Conservation (phyloP, 257 asterid species). For the Solanum pennellii region DNA sequence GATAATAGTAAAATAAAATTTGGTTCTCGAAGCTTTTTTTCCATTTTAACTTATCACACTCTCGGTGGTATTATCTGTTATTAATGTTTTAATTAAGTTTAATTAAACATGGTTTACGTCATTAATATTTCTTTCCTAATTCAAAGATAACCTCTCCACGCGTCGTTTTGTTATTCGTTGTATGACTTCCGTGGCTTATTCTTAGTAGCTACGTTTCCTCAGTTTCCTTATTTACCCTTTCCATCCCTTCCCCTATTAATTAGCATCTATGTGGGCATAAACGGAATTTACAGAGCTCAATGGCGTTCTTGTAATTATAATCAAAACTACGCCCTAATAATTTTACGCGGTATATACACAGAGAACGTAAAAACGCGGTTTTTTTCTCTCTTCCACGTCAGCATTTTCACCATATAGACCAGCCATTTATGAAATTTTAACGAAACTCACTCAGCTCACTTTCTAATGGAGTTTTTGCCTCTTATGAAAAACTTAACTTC, state of each 20-base stretch:
- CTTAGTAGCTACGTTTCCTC: constrained; percentile 35
- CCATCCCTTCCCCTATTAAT: background rate
- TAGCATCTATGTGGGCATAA: background rate
- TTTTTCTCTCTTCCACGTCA: background rate
- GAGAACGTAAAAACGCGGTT: constrained; percentile 26
- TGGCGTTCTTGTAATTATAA: background rate
- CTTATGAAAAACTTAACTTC: background rate
- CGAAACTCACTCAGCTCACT: background rate
- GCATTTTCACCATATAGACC: background rate
- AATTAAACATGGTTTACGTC: background rate
- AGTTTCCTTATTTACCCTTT: constrained; percentile 20
- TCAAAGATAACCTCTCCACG: background rate
- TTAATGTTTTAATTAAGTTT: background rate
- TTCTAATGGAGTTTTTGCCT: background rate
- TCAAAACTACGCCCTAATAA: background rate
- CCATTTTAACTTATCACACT: background rate
- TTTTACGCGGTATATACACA: constrained; percentile 52
- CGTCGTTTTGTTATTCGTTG: constrained; percentile 5
- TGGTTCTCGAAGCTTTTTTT: background rate
- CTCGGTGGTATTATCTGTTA: background rate
- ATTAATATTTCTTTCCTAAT: background rate
- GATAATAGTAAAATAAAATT: background rate
- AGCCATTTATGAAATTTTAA: background rate
- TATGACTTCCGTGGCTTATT: constrained; percentile 14
- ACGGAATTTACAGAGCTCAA: background rate